Evolutionary conservation across 23 red algal genomes (phyloP).

Genomic region (Gracilaria vermiculophylla): DNA sequence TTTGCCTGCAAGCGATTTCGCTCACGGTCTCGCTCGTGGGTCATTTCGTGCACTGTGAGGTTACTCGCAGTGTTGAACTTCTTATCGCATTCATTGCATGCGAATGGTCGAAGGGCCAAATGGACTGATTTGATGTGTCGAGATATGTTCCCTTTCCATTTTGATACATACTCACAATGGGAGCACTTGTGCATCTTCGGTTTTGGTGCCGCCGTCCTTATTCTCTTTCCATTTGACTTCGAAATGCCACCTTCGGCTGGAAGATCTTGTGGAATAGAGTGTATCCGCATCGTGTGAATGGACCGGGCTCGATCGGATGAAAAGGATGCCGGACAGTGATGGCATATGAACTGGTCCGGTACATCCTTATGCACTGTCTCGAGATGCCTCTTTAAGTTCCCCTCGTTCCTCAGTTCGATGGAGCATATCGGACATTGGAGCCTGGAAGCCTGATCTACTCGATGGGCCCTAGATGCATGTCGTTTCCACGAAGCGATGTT

Average conservation of each 20-base stretch:
- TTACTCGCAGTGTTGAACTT: constrained; percentile 14
- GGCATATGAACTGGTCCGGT: neutral
- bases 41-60: neutral
- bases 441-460: neutral
- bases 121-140: neutral
- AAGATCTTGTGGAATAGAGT: neutral
- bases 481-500: neutral
- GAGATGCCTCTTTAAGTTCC: neutral
- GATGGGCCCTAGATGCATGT: neutral
- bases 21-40: neutral
- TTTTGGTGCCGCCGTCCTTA: neutral
- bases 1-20: too few species aligned
- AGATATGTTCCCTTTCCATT: neutral
- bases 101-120: neutral
- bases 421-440: neutral
- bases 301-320: neutral
- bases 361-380: neutral
- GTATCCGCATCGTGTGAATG: neutral
- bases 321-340: neutral
- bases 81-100: neutral
- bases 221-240: neutral
- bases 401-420: neutral
- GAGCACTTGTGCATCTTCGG: neutral
- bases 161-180: neutral
- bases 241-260: neutral